A percentile compares a stretch with the other conserved stretches of the same genome.
phyloP scores from a whole-genome alignment of 2,329 filamentous ascomycete genomes.

The Microcyclospora tardicrescens region DNA sequence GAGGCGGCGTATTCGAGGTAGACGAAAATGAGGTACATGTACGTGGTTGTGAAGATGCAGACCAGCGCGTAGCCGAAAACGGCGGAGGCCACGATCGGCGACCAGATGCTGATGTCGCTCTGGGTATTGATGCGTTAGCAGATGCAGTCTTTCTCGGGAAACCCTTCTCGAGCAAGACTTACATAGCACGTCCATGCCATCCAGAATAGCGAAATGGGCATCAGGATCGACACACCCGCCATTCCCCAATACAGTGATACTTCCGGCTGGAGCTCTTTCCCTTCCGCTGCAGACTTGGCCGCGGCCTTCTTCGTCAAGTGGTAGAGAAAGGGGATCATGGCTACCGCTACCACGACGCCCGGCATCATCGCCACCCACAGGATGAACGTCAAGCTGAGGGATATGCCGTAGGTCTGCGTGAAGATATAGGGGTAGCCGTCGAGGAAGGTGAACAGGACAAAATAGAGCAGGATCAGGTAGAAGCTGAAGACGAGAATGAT shows the following conservation, averaged over 20 bases:
- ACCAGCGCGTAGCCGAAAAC: neutral
- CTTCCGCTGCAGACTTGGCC: too few relatives aligned
- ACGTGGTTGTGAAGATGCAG: neutral
- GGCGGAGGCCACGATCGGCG: neutral
- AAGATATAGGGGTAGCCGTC: conserved; percentile 41
- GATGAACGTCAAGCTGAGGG: conserved; percentile 30
- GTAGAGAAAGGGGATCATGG: too few relatives aligned
- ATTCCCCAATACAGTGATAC: neutral
- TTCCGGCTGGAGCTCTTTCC: neutral
- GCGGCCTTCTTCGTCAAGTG: too few relatives aligned
- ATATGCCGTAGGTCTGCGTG: conserved; percentile 28
- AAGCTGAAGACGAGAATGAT: conserved; percentile 36
- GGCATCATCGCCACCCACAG: too few relatives aligned
- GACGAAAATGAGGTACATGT: neutral
- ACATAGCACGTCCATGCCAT: neutral
- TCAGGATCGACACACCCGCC: neutral
- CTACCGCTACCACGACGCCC: too few relatives aligned
- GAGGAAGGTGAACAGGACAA: conserved; percentile 43
- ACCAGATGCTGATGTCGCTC: neutral
- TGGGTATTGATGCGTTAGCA: too few relatives aligned
- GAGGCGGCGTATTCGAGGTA: neutral
- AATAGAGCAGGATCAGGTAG: conserved; percentile 40
- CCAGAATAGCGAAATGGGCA: neutral
- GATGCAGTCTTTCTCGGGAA: too few relatives aligned
- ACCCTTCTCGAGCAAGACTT: too few relatives aligned